Percentiles rank a stretch among this genome's conserved stretches.
Conservation (phyloP, 179 eudicot species). For the Heliamphora pulchella region DNA sequence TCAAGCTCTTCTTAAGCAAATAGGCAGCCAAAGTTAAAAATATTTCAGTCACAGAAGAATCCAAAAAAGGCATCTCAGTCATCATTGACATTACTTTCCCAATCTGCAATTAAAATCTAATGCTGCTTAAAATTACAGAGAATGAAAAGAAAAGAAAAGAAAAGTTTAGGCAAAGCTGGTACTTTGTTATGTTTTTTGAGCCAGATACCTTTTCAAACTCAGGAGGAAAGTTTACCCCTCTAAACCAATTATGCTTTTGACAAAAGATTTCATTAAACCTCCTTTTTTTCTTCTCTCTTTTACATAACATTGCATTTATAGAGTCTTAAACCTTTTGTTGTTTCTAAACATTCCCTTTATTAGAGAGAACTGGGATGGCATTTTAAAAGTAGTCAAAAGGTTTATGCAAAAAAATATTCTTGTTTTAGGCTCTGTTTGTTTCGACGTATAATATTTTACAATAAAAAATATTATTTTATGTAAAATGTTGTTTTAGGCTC, state of each 20-base stretch:
- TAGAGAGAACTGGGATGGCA: neutral
- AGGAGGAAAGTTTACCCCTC: slow-evolving; percentile 14
- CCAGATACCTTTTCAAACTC: slow-evolving; percentile 21
- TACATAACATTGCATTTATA: no score
- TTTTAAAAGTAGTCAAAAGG: neutral
- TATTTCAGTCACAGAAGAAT: slow-evolving; percentile 14
- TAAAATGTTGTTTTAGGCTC: no score
- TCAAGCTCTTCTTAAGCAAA: slow-evolving; percentile 5
- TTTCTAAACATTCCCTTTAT: neutral
- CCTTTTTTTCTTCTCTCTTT: no score
- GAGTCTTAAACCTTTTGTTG: neutral
- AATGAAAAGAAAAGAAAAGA: neutral
- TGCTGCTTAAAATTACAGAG: no score
- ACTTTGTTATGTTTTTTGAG: slow-evolving; percentile 15
- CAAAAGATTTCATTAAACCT: neutral
- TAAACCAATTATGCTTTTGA: neutral
- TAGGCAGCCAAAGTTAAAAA: slow-evolving; percentile 3
- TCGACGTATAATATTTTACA: no score
- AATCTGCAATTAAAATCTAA: neutral
- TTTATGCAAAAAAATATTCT: neutral
- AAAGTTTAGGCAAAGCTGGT: slow-evolving; percentile 4
- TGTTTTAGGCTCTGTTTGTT: no score
- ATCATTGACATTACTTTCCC: neutral
- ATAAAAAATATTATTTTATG: no score
- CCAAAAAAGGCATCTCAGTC: slow-evolving; percentile 3